These are phyloP conservation scores for Kandelia obovata DNA, from an alignment of 345 rosid genomes.

Conservation along the genomic window DNA sequence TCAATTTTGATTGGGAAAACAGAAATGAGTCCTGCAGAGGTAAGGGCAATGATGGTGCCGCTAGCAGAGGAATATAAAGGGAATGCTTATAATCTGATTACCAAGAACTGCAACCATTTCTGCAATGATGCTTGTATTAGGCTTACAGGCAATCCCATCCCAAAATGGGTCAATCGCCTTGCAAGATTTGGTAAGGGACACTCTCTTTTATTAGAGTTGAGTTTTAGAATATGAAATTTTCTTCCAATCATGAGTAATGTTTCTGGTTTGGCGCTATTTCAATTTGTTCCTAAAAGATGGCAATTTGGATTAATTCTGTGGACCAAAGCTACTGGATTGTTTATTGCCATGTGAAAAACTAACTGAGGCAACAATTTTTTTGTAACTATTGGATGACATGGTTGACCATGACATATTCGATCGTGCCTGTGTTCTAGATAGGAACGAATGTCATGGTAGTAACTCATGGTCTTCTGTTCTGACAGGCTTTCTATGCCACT, in stretches of 20 bases:
- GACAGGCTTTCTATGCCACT: constrained; percentile 77
- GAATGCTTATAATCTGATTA: constrained; percentile 77
- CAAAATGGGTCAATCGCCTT: constrained; percentile 94
- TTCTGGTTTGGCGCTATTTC: neutral
- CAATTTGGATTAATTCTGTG: neutral
- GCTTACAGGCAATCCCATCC: constrained; percentile 80
- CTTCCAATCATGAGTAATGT: neutral
- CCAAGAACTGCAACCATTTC: constrained; percentile 97
- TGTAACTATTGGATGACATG: neutral
- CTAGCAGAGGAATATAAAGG: constrained; percentile 68
- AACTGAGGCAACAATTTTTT: neutral
- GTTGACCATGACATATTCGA: neutral
- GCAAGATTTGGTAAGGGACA: constrained; percentile 78
- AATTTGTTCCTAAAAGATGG: neutral
- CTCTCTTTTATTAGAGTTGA: neutral
- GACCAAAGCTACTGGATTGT: neutral
- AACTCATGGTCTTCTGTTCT: neutral
- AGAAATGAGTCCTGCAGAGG: constrained; percentile 55
- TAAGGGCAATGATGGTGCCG: constrained; percentile 76
- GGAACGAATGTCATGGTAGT: too few relatives aligned
- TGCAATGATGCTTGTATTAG: constrained; percentile 80
- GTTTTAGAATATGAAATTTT: neutral
- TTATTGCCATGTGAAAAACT: neutral
- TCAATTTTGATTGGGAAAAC: constrained; percentile 85
- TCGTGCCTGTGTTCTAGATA: neutral